Evolutionary conservation across 116 monocot species (phyloP).

Genomic region (Phalaenopsis hybrid): DNA sequence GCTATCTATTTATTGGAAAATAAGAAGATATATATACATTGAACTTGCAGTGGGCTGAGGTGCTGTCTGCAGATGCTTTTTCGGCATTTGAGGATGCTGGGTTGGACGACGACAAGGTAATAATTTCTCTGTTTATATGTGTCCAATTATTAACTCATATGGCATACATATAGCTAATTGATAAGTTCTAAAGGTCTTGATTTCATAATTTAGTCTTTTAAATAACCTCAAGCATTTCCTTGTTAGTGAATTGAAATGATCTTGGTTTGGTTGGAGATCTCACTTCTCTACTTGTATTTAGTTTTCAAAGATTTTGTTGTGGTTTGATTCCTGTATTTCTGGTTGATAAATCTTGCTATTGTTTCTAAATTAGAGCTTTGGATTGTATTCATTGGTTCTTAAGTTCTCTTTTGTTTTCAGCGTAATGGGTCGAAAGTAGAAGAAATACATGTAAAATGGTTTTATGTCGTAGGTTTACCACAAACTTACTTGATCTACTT

Average conservation of each 20-base stretch:
- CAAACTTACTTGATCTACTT: too few species aligned
- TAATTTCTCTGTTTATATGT: background rate
- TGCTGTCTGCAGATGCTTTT: constrained; percentile 94
- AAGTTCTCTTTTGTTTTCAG: too few species aligned
- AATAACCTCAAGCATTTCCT: background rate
- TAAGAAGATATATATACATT: background rate
- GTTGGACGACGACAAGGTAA: constrained; percentile 72
- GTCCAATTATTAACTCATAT: background rate
- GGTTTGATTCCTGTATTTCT: background rate
- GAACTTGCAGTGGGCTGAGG: constrained; percentile 82
- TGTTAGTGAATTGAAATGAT: background rate
- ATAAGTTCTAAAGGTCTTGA: background rate
- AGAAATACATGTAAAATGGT: too few species aligned
- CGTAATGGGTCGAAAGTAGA: too few species aligned
- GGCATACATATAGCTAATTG: background rate
- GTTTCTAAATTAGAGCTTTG: too few species aligned
- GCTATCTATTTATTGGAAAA: background rate
- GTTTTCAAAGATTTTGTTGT: background rate
- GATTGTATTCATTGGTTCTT: too few species aligned
- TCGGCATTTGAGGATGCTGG: constrained; percentile 98
- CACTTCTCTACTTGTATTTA: background rate
- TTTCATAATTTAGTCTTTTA: background rate
- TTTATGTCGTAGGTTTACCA: too few species aligned
- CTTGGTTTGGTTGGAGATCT: background rate
- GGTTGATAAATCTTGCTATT: too few species aligned